These are phyloP conservation scores for Lycium barbarum DNA, from an alignment of 257 asterid species.

Conservation along the genomic window DNA sequence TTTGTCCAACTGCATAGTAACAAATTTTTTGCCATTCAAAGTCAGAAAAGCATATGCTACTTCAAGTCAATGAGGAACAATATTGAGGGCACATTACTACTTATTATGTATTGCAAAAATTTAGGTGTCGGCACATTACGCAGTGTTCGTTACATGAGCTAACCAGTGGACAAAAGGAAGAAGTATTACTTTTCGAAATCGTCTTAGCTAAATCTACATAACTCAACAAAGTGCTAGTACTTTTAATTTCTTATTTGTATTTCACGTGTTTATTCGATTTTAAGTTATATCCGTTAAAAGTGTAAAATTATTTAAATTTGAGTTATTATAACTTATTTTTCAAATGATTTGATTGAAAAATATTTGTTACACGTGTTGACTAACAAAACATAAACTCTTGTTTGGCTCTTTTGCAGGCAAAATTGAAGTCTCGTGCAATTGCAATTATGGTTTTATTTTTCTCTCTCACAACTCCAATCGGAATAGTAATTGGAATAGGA, in stretches of 20 bases:
- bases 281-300: not conserved
- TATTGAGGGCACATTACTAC: not conserved
- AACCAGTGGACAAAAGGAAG: too few relatives aligned
- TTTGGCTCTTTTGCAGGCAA: not conserved
- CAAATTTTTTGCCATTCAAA: not conserved
- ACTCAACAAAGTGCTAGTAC: not conserved
- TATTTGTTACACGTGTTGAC: not conserved
- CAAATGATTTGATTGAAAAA: not conserved
- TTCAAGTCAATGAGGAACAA: not conserved
- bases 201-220: too few relatives aligned
- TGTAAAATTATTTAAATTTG: too few relatives aligned
- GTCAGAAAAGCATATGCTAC: constrained; percentile 15
- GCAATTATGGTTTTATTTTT: constrained; percentile 31
- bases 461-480: constrained; percentile 32
- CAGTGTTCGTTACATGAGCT: too few relatives aligned
- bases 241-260: not conserved
- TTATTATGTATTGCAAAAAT: not conserved
- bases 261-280: not conserved
- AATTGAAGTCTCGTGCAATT: not conserved
- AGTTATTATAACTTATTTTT: too few relatives aligned
- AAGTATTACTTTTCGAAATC: too few relatives aligned
- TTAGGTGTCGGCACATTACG: not conserved
- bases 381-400: not conserved
- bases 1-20: not conserved
- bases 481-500: constrained; percentile 24